Conservation (phyloP, 2,329 filamentous ascomycete genomes). For the Microdochium paspali region DNA sequence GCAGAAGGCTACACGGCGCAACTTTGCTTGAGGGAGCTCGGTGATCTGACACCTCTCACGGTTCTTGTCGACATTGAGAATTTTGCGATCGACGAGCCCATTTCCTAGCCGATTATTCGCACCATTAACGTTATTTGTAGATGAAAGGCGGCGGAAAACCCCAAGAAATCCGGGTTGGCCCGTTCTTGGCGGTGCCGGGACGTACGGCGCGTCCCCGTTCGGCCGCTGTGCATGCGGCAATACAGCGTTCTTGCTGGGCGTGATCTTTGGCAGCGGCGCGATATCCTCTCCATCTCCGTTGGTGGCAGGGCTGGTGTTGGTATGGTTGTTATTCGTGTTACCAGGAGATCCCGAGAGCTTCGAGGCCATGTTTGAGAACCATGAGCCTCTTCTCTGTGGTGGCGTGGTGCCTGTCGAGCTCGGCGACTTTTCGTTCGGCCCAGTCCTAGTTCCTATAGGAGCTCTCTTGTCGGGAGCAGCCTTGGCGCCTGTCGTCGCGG, state of each 20-base stretch:
- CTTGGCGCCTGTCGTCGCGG: slow-evolving; percentile 10
- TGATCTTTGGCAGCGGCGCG: slow-evolving; percentile 36
- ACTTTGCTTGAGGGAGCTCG: slow-evolving; percentile 70
- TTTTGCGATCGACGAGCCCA: slow-evolving; percentile 66
- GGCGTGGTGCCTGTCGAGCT: slow-evolving; percentile 22
- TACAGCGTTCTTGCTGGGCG: slow-evolving; percentile 47
- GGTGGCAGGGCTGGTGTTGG: slow-evolving; percentile 17
- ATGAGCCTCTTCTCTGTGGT: slow-evolving; percentile 60
- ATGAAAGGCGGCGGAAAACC: slow-evolving; percentile 75
- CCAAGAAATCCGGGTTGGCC: slow-evolving; percentile 66
- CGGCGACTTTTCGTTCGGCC: slow-evolving; percentile 18
- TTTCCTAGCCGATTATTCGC: slow-evolving; percentile 44
- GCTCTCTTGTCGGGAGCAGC: slow-evolving; percentile 20
- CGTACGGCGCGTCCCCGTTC: slow-evolving; percentile 57
- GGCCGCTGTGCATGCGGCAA: slow-evolving; percentile 45
- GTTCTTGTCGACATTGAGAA: slow-evolving; percentile 77
- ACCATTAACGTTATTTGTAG: slow-evolving; percentile 43
- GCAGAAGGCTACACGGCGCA: slow-evolving; percentile 86
- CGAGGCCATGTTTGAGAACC: slow-evolving; percentile 88
- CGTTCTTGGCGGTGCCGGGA: slow-evolving; percentile 63
- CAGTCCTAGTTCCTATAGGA: slow-evolving; percentile 20
- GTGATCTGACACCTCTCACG: slow-evolving; percentile 71
- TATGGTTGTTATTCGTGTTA: slow-evolving; percentile 13
- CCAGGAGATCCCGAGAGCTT: slow-evolving; percentile 66
- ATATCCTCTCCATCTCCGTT: slow-evolving; percentile 23